These are phyloP conservation scores for Sergeia podlipaevii DNA, from an alignment of 208 protist genomes.

Conservation along the genomic window DNA sequence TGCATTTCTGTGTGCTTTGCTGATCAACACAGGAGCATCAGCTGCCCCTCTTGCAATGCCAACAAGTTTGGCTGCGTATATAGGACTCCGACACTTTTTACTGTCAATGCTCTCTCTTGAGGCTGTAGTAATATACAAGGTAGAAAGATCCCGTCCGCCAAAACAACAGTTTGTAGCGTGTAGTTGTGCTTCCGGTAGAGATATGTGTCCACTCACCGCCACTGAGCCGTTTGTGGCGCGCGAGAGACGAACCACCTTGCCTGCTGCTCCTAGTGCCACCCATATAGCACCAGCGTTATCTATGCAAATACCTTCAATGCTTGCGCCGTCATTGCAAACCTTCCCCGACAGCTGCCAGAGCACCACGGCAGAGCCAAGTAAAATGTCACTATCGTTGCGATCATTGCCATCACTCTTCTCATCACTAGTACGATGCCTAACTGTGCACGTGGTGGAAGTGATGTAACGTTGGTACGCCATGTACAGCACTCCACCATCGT, in stretches of 20 bases:
- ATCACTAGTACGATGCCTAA: too few relatives aligned
- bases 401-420: background rate
- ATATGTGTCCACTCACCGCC: background rate
- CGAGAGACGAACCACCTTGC: background rate
- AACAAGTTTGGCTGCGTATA: too few relatives aligned
- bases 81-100: too few relatives aligned
- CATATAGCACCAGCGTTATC: background rate
- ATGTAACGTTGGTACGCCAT: too few relatives aligned
- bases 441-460: too few relatives aligned
- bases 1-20: too few relatives aligned
- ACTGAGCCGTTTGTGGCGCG: background rate
- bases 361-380: background rate
- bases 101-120: too few relatives aligned
- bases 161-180: slow-evolving; percentile 29
- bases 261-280: background rate
- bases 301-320: background rate
- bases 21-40: too few relatives aligned
- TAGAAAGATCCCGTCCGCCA: slow-evolving; percentile 16
- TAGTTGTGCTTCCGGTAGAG: slow-evolving; percentile 3
- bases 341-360: too few relatives aligned
- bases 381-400: background rate
- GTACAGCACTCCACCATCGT: too few relatives aligned
- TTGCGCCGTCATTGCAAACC: too few relatives aligned
- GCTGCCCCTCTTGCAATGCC: too few relatives aligned
- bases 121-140: slow-evolving; percentile 27